Percentiles rank a stretch among this genome's conserved stretches.
phyloP scores from a whole-genome alignment of 495 filamentous ascomycete species.

The Hyphodiscus hymeniophilus region DNA sequence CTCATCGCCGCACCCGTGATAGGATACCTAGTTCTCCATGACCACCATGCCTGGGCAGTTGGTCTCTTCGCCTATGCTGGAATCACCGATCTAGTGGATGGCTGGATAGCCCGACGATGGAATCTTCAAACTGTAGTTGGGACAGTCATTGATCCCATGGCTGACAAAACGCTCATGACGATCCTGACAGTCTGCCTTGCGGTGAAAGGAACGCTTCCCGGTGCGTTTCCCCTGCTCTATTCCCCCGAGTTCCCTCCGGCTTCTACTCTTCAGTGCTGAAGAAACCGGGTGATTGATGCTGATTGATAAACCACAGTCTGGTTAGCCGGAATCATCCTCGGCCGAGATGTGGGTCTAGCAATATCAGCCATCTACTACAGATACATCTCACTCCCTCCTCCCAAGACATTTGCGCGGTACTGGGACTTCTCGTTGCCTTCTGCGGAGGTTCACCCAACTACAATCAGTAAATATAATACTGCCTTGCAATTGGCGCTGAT shows the following conservation, averaged over 20 bases:
- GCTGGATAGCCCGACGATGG: conserved; percentile 82
- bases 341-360: conserved; percentile 79
- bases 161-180: conserved; percentile 93
- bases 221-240: conserved; percentile 45
- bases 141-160: conserved; percentile 94
- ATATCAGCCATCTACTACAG: conserved; percentile 89
- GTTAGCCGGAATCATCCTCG: conserved; percentile 81
- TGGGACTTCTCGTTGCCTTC: conserved; percentile 95
- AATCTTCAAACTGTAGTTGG: conserved; percentile 89
- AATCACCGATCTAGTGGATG: conserved; percentile 84
- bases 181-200: conserved; percentile 77
- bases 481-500: conserved; percentile 72
- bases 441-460: conserved; percentile 87
- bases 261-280: neutral
- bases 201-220: conserved; percentile 68
- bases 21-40: conserved; percentile 81
- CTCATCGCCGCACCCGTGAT: conserved; percentile 77
- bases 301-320: conserved; percentile 50
- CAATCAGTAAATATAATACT: conserved; percentile 86
- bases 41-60: conserved; percentile 69
- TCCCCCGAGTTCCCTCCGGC: neutral
- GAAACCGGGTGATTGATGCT: neutral
- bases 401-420: conserved; percentile 87
- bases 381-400: conserved; percentile 85
- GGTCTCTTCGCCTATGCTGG: conserved; percentile 86